These are phyloP conservation scores for Verticillium alfalfae DNA, from an alignment of 2,329 filamentous ascomycete genomes.

Conservation along the genomic window DNA sequence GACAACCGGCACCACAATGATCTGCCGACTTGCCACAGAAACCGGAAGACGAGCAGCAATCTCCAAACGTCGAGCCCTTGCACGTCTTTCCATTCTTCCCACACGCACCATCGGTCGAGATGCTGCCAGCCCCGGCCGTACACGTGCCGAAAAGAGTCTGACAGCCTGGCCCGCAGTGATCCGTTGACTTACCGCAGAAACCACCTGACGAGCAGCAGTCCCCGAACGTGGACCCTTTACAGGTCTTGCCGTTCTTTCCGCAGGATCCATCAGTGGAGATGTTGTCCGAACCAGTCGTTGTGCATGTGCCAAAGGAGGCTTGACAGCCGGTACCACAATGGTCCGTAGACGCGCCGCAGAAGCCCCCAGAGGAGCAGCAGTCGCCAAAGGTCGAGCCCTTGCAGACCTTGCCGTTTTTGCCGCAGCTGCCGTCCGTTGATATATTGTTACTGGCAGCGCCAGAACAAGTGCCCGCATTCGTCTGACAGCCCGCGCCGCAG, in stretches of 20 bases:
- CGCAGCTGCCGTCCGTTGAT: neutral
- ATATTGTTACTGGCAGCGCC: neutral
- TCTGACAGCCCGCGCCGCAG: conserved; percentile 11
- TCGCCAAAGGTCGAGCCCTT: neutral
- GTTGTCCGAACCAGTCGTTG: neutral
- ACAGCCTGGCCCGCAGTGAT: conserved; percentile 11
- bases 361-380: conserved; percentile 13
- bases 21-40: conserved; percentile 9
- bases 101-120: neutral
- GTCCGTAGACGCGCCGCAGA: conserved; percentile 7
- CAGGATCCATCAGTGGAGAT: conserved; percentile 1
- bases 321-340: conserved; percentile 13
- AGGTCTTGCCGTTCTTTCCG: conserved; percentile 1
- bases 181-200: conserved; percentile 9
- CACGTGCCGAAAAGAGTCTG: conserved; percentile 10
- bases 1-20: conserved; percentile 12
- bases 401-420: conserved; percentile 1
- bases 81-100: conserved; percentile 1
- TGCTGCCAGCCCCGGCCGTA: neutral
- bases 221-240: neutral
- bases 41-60: conserved; percentile 12
- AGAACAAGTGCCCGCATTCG: conserved; percentile 7
- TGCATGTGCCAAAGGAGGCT: conserved; percentile 8
- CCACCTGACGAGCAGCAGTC: conserved; percentile 12
- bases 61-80: neutral